These are phyloP conservation scores for Starmera dryadoides DNA, from an alignment of 805 yeast species.

Conservation along the genomic window DNA sequence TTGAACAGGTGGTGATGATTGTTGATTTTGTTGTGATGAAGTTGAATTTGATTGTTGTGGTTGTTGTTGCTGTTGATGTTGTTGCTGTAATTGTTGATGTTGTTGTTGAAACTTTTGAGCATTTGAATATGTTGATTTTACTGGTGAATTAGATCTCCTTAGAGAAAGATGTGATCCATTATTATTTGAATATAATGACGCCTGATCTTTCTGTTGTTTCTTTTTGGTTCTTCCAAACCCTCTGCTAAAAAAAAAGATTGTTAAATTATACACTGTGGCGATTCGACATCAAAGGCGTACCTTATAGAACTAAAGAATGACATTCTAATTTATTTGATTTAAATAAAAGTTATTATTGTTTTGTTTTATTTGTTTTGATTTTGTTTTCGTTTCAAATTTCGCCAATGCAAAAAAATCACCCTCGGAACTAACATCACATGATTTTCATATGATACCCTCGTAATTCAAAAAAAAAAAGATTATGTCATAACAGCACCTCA, in stretches of 20 bases:
- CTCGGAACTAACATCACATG: constrained; percentile 10
- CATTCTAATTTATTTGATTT: constrained; percentile 13
- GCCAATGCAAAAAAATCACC: constrained; percentile 4
- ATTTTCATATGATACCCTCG: too few species aligned
- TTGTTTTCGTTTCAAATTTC: too few species aligned
- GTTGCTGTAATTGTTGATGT: constrained; percentile 16
- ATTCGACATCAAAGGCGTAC: constrained; percentile 5
- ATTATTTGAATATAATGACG: constrained; percentile 28
- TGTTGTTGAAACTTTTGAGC: constrained; percentile 18
- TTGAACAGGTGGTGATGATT: constrained; percentile 9
- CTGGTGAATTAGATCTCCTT: constrained; percentile 38
- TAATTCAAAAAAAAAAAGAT: too few species aligned
- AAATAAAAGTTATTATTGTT: too few species aligned
- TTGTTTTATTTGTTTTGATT: too few species aligned
- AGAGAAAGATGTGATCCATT: constrained; percentile 42
- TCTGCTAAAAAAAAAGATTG: constrained; percentile 20
- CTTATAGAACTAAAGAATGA: constrained; percentile 31
- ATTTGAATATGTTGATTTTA: constrained; percentile 17
- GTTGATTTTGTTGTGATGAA: constrained; percentile 7
- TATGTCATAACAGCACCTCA: too few species aligned
- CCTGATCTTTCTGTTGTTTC: constrained; percentile 29
- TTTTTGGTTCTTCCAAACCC: constrained; percentile 57
- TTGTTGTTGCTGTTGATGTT: constrained; percentile 11
- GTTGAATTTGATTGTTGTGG: constrained; percentile 3
- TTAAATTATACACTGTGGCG: neutral